Conservation (phyloP, 78 protist genomes). For the Dictyostelium capitatum region DNA sequence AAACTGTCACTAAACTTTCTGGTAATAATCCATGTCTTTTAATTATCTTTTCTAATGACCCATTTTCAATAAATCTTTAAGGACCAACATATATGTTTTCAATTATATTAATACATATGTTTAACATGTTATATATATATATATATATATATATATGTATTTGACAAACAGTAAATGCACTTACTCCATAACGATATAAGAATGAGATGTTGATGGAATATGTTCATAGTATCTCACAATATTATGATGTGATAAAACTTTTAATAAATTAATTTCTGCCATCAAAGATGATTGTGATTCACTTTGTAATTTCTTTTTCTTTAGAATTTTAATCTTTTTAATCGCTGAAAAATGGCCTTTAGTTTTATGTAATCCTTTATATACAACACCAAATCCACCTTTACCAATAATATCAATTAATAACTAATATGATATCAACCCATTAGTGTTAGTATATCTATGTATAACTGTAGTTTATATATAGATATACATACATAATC, state of each 20-base stretch:
- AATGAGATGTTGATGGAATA: conserved; percentile 40
- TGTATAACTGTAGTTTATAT: background rate
- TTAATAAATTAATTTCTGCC: conserved; percentile 91
- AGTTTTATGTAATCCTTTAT: conserved; percentile 76
- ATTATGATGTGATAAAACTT: conserved; percentile 85
- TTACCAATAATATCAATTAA: conserved; percentile 83
- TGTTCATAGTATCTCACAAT: conserved; percentile 90
- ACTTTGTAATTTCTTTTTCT: conserved; percentile 38
- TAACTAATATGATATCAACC: conserved; percentile 44
- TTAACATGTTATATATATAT: no score
- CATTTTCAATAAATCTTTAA: conserved; percentile 90
- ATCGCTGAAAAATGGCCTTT: conserved; percentile 80
- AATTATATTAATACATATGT: background rate
- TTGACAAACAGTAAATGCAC: no score
- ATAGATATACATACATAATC: conserved; percentile 53
- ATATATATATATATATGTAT: no score
- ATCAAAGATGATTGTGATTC: conserved; percentile 56
- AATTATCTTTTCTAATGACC: conserved; percentile 92
- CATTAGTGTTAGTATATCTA: background rate
- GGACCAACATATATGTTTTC: no score
- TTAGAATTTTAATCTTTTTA: conserved; percentile 73
- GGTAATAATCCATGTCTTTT: conserved; percentile 93
- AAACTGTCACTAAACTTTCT: conserved; percentile 91
- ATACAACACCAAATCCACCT: conserved; percentile 87
- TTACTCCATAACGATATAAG: conserved; percentile 96